Conservation (phyloP, 2,329 filamentous ascomycete genomes). For the Trichoderma arundinaceum region DNA sequence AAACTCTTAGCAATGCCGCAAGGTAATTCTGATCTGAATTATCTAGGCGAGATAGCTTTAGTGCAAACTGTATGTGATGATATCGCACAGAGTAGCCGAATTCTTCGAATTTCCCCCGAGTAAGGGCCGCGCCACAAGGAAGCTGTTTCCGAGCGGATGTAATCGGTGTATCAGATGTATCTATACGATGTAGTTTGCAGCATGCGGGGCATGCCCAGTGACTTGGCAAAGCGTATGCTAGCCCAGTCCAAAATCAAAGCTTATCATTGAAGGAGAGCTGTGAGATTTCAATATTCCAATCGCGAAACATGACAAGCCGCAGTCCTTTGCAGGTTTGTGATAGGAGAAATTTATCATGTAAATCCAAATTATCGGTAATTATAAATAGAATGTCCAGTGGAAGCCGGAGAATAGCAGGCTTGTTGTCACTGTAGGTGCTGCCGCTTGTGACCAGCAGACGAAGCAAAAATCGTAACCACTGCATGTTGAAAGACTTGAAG, state of each 20-base stretch:
- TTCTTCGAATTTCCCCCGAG: not conserved
- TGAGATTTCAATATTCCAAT: not conserved
- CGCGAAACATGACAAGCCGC: not conserved
- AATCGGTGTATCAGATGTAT: not conserved
- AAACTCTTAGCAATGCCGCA: not conserved
- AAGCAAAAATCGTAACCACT: too few species aligned
- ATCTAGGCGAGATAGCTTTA: conserved; percentile 5
- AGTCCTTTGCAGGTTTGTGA: not conserved
- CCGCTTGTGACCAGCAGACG: too few species aligned
- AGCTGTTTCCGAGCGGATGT: too few species aligned
- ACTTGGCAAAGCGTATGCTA: not conserved
- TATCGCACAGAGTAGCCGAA: not conserved
- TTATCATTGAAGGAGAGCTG: not conserved
- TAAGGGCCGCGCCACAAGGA: not conserved
- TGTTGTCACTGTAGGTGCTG: too few species aligned
- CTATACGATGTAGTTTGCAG: not conserved
- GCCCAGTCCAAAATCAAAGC: not conserved
- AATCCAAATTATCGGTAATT: not conserved
- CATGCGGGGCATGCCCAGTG: not conserved
- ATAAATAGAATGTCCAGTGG: not conserved
- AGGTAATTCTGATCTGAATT: not conserved
- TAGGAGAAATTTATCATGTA: not conserved
- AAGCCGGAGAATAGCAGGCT: not conserved
- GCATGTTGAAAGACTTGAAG: too few species aligned
- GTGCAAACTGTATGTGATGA: not conserved